These are phyloP conservation scores for Pythium biforme DNA, from an alignment of 352 stramenopile species.

Conservation along the genomic window DNA sequence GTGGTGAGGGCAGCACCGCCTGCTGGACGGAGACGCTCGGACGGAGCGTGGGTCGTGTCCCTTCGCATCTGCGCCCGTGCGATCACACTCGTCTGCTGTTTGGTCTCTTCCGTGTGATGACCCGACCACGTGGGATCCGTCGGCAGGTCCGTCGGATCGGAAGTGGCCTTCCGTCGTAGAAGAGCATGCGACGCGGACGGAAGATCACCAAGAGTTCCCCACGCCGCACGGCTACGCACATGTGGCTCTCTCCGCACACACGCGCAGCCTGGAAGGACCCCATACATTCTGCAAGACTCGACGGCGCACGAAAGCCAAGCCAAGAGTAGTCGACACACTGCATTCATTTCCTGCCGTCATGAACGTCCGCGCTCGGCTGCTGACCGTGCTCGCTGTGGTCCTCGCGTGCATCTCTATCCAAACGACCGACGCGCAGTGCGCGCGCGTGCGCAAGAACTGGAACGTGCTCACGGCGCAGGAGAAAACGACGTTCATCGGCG, in stretches of 20 bases:
- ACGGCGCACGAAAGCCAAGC: not conserved
- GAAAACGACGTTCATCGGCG: constrained; percentile 32
- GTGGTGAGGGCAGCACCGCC: no score
- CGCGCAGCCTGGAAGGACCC: no score
- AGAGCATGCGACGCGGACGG: not conserved
- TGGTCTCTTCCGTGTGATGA: no score
- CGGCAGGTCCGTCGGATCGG: not conserved
- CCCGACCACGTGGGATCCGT: not conserved
- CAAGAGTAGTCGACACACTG: no score
- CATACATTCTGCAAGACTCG: not conserved
- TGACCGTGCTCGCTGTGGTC: not conserved
- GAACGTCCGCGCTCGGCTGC: not conserved
- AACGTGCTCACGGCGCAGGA: constrained; percentile 25
- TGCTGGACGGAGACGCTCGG: no score
- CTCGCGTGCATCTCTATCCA: not conserved
- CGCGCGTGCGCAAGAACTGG: constrained; percentile 38
- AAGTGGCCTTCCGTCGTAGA: not conserved
- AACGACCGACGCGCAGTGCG: constrained; percentile 22
- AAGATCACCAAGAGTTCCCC: not conserved
- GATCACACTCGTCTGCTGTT: no score
- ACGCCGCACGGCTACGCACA: not conserved
- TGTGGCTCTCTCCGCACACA: not conserved
- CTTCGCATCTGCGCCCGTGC: no score
- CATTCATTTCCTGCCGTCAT: no score
- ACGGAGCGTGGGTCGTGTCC: no score